Conservation (phyloP, 257 asterid species). For the Cynanchum wilfordii region DNA sequence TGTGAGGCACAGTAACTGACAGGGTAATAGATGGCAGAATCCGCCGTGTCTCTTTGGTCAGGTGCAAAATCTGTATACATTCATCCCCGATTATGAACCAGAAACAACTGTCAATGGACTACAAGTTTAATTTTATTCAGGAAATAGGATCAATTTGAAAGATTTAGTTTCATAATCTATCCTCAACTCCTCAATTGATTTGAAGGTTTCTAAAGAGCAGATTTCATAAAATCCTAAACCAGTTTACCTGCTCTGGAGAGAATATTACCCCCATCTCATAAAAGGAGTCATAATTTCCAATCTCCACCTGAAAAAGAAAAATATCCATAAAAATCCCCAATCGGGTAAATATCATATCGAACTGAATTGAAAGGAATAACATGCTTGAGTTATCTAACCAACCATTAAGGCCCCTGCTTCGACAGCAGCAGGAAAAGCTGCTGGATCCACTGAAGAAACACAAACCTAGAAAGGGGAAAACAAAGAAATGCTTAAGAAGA, state of each 20-base stretch:
- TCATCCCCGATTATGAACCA: too few species aligned
- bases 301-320: slow-evolving; percentile 58
- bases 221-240: background rate
- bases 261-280: slow-evolving; percentile 70
- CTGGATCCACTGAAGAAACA: slow-evolving; percentile 85
- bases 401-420: slow-evolving; percentile 96
- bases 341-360: too few species aligned
- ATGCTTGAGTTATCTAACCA: background rate
- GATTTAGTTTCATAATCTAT: too few species aligned
- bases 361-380: background rate
- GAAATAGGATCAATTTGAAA: background rate
- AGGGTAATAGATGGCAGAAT: slow-evolving; percentile 60
- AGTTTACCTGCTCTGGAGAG: slow-evolving; percentile 70
- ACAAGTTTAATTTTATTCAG: background rate
- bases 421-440: slow-evolving; percentile 73
- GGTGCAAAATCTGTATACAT: slow-evolving; percentile 47
- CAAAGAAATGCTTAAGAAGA: background rate
- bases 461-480: slow-evolving; percentile 50
- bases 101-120: too few species aligned
- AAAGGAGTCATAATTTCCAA: slow-evolving; percentile 85
- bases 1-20: slow-evolving; percentile 91
- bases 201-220: too few species aligned
- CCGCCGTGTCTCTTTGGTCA: slow-evolving; percentile 65
- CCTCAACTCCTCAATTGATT: background rate
- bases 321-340: background rate